Conservation (phyloP, 257 asterid genomes). For the Fraxinus americana region DNA sequence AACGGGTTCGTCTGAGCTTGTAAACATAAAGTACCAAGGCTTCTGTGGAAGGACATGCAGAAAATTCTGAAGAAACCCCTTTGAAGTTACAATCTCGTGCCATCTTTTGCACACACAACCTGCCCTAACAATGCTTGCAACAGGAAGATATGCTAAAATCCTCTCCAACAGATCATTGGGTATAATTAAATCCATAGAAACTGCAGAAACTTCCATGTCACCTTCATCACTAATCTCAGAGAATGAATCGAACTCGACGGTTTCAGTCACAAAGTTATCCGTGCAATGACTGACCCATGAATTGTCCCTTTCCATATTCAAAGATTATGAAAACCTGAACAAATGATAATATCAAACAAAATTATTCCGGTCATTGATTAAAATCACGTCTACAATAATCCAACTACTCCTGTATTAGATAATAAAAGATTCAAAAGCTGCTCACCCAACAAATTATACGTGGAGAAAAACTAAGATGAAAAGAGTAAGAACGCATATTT, state of each 20-base stretch:
- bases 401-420: not conserved
- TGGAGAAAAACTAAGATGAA: too few species aligned
- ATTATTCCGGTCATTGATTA: not conserved
- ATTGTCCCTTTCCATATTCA: slow-evolving; percentile 73
- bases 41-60: slow-evolving; percentile 54
- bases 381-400: not conserved
- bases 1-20: slow-evolving; percentile 78
- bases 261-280: slow-evolving; percentile 30
- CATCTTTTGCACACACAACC: slow-evolving; percentile 86
- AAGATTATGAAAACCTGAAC: slow-evolving; percentile 21
- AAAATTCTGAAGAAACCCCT: slow-evolving; percentile 65
- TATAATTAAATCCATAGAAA: slow-evolving; percentile 64
- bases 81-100: slow-evolving; percentile 72
- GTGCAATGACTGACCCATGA: slow-evolving; percentile 83
- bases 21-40: slow-evolving; percentile 99
- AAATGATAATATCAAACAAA: not conserved
- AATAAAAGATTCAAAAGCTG: not conserved
- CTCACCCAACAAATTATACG: too few species aligned
- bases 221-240: slow-evolving; percentile 54
- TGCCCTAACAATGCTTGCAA: slow-evolving; percentile 79
- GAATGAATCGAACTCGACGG: slow-evolving; percentile 40
- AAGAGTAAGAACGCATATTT: too few species aligned
- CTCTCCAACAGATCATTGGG: slow-evolving; percentile 90
- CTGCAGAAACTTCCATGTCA: slow-evolving; percentile 41
- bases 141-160: slow-evolving; percentile 72